These are phyloP conservation scores for Ormosia emarginata DNA, from an alignment of 306 rosid genomes.

Conservation along the genomic window DNA sequence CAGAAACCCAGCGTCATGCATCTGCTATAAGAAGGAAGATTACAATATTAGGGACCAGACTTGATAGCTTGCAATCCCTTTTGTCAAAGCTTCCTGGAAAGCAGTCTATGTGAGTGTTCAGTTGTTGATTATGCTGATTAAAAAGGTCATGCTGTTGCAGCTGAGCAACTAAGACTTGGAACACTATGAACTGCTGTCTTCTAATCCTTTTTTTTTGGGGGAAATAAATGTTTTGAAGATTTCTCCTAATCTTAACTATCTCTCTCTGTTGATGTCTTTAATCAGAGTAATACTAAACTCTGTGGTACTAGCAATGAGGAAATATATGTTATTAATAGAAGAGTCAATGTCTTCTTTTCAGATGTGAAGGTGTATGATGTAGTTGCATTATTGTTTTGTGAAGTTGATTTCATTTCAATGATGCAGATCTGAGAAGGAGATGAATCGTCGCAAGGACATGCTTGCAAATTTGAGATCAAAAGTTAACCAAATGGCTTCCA, in stretches of 20 bases:
- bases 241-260: not conserved
- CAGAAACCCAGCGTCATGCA: conserved; percentile 69
- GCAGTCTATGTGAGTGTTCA: conserved; percentile 67
- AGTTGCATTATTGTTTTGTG: conserved; percentile 10
- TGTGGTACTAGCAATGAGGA: not conserved
- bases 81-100: conserved; percentile 81
- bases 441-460: conserved; percentile 89
- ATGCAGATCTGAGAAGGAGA: conserved; percentile 74
- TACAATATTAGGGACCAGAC: conserved; percentile 88
- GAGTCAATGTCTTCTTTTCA: not conserved
- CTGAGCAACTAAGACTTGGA: not conserved
- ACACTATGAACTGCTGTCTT: not conserved
- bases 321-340: not conserved
- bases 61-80: conserved; percentile 81
- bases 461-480: conserved; percentile 67
- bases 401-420: conserved; percentile 19
- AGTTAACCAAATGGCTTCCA: conserved; percentile 77
- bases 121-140: not conserved
- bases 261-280: not conserved
- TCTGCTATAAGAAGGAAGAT: conserved; percentile 90
- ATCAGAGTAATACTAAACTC: not conserved
- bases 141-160: not conserved
- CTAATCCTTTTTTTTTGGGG: not conserved
- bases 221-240: not conserved
- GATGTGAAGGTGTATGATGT: not conserved